Base-by-base conservation (phyloP, 192 early-diverging fungal genomes). In the Linnemannia exigua region DNA sequence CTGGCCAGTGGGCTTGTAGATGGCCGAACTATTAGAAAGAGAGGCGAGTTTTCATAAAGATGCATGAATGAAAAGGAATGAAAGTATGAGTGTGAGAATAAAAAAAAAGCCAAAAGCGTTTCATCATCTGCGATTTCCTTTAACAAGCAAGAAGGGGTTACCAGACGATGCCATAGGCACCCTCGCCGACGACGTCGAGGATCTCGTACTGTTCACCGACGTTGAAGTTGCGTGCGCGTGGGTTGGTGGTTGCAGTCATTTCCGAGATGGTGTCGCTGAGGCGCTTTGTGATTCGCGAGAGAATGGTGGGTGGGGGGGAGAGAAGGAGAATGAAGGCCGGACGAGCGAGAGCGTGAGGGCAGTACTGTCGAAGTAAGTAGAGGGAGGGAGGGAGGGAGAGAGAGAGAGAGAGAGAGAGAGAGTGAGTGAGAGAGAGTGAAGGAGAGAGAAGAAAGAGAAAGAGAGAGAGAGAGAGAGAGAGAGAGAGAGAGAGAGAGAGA, bases 101-200 rank as follows among this genome's bases (percentile, higher is more conserved):
- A 1, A 58, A 82, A 81, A 36, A 88, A 67, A 67, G 67, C n/a
- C n/a, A 58, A 63, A n/a, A 7, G 7, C 22, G 22, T n/a, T 2
- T 15, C 58, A 63, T 63, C 58, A 63, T 63, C 58, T 63, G 3
- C 0, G 52, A 44, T 44, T 44, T 9, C 3, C 22, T 28, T 70
- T 37, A 17, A 70, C 31, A 9, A 17, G 37, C 61, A 58, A 33
- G 51, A 67, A 76, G 38, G 15, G 11, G 89, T 90, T 95, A 97
- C 97, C 96, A 97, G 50, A 98, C 97, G 77, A 95, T 93, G 36
- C 97, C 97, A 88, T 98, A 98, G 67, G 97, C 97, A 54, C 97
- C 97, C 86, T 96, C 94, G 22, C 97, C 97, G 68, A 98, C 95
- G 73, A 97, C 95, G 78, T 96, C 94, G 52, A 93, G 88, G 75